Evolutionary conservation across 2,329 filamentous ascomycete genomes (phyloP), one percentile per base, ranked within the genome.

Genomic region (Gaeumannomyces sp.): DNA sequence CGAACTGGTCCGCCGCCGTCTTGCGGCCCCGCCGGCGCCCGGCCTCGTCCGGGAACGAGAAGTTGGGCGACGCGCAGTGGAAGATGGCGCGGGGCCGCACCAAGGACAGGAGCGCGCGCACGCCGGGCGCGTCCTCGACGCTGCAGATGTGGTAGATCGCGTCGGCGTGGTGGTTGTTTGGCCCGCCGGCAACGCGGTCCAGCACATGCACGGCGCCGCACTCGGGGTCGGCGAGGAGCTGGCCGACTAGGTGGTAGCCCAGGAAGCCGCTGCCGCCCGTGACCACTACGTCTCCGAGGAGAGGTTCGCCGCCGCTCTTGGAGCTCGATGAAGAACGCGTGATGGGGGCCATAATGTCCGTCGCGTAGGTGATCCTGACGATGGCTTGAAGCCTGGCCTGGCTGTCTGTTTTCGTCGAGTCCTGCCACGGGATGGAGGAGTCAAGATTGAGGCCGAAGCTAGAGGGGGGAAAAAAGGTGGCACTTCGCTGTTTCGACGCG

Each of bases 261-360:
- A 77, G 58, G 31, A 74, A 77, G 14, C 75, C 74, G 57, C 73
- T 74, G 38, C 75, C 75, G 64, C 75, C 75, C 1, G 72, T 68
- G 10, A 76, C 70, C 16, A 74, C 68, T n/a, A 69, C 68, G 6
- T 59, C 28, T 28, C 64, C 66, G 33, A 69, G 64, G 8, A 66
- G 60, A 3, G 63, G 65, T 14, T 14, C 35, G 7, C 33, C 33
- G 8, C 8, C 8, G 33, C 10, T 14, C 53, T 45, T 50, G 31
- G 50, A 19, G 60, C n/a, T 19, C 6, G 38, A 53, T n/a, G 35
- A 11, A 38, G 13, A 16, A 38, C 10, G 35, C 4, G 35, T 38
- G 6, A 16, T 38, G 35, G 13, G 35, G 35, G 35, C 35, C 35
- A 38, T 38, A 14, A 19, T 38, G 5, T 38, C 5, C 4, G 13